phyloP scores from a whole-genome alignment of 805 yeast genomes.

The Metschnikowia orientalis region DNA sequence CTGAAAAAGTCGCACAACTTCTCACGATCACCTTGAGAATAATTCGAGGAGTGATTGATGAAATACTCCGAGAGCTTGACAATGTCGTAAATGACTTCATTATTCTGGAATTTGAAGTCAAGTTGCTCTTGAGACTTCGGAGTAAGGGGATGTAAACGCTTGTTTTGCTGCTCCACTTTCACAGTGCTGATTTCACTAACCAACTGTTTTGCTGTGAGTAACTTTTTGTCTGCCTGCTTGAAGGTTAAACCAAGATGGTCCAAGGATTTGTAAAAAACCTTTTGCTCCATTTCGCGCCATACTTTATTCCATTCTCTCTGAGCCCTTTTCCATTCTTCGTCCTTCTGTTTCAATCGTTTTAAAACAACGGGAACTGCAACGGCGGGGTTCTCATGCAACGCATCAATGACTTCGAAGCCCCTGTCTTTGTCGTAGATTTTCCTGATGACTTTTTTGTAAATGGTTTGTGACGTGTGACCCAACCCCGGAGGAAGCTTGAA shows the following conservation, averaged over 20 bases:
- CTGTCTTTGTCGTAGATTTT: slow-evolving; percentile 91
- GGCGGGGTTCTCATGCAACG: slow-evolving; percentile 91
- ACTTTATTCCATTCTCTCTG: slow-evolving; percentile 98
- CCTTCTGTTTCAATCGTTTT: slow-evolving; percentile 91
- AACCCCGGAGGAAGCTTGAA: slow-evolving; percentile 90
- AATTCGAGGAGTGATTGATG: slow-evolving; percentile 63
- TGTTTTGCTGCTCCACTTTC: slow-evolving; percentile 85
- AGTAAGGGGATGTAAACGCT: slow-evolving; percentile 77
- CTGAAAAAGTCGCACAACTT: slow-evolving; percentile 66
- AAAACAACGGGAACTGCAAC: slow-evolving; percentile 91
- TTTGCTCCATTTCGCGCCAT: slow-evolving; percentile 98
- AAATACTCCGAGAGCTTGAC: slow-evolving; percentile 61
- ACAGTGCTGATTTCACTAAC: slow-evolving; percentile 89
- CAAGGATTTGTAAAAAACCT: slow-evolving; percentile 85
- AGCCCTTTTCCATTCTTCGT: slow-evolving; percentile 97
- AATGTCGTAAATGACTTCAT: slow-evolving; percentile 69
- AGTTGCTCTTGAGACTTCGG: slow-evolving; percentile 80
- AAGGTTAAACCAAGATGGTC: slow-evolving; percentile 95
- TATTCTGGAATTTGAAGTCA: slow-evolving; percentile 59
- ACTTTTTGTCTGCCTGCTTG: slow-evolving; percentile 93
- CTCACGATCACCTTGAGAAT: slow-evolving; percentile 77
- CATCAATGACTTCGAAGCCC: slow-evolving; percentile 94
- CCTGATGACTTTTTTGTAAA: slow-evolving; percentile 88
- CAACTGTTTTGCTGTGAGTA: slow-evolving; percentile 82
- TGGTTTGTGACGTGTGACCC: slow-evolving; percentile 87